Evolutionary conservation across 2,329 filamentous ascomycete species (phyloP).

Genomic region (Fusarium sacchari): DNA sequence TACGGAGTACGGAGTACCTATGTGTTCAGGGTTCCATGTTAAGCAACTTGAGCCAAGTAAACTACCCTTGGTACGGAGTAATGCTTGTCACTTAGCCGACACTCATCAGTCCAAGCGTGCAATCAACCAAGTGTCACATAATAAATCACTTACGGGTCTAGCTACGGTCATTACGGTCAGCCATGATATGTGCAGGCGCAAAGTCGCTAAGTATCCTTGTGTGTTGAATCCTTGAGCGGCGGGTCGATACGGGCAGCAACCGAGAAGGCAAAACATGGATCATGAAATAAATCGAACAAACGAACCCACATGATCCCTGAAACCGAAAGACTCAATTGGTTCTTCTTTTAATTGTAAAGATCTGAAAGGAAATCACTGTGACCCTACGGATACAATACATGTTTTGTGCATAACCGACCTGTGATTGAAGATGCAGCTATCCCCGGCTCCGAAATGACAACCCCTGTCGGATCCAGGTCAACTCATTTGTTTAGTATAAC

Average conservation of each 20-base stretch:
- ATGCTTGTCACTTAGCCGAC: neutral
- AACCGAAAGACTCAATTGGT: constrained; percentile 9
- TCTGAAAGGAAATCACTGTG: neutral
- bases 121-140: neutral
- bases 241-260: constrained; percentile 1
- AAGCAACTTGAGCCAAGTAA: neutral
- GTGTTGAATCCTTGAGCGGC: neutral
- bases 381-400: neutral
- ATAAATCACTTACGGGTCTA: neutral
- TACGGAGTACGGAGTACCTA: too few species aligned
- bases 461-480: constrained; percentile 19
- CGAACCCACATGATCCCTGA: neutral
- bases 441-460: constrained; percentile 14
- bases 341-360: neutral
- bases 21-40: neutral
- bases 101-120: neutral
- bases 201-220: neutral
- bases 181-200: neutral
- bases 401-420: constrained; percentile 16
- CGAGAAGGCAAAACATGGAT: constrained; percentile 9
- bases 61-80: neutral
- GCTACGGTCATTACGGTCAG: constrained; percentile 10
- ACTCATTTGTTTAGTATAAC: constrained; percentile 16
- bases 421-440: constrained; percentile 16
- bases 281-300: neutral